These are phyloP conservation scores for Suhomyces coccinellae DNA, from an alignment of 1,139 yeast species.

Conservation along the genomic window DNA sequence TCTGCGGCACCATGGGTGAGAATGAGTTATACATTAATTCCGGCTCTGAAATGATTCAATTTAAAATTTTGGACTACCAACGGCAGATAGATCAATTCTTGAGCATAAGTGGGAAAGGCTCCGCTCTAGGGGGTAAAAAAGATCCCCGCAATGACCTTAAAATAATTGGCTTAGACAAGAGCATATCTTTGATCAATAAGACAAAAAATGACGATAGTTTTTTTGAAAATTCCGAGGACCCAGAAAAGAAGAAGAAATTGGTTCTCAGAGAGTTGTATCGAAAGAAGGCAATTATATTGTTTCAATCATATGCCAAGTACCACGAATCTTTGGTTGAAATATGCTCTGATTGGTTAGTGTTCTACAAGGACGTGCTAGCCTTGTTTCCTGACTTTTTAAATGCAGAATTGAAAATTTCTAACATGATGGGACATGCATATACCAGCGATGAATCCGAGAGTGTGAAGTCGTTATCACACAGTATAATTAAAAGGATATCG, in stretches of 20 bases:
- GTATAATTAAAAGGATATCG: slow-evolving; percentile 20
- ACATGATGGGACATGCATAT: slow-evolving; percentile 11
- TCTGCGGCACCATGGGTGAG: slow-evolving; percentile 19
- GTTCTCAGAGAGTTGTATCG: slow-evolving; percentile 35
- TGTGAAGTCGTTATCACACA: slow-evolving; percentile 17
- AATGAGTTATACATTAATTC: slow-evolving; percentile 29
- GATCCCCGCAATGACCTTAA: slow-evolving; percentile 34
- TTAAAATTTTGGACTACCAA: slow-evolving; percentile 33
- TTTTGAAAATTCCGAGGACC: slow-evolving; percentile 21
- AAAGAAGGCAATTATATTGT: slow-evolving; percentile 33
- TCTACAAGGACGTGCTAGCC: slow-evolving; percentile 35
- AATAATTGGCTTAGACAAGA: slow-evolving; percentile 37
- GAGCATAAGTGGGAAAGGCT: slow-evolving; percentile 26
- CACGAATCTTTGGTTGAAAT: slow-evolving; percentile 45
- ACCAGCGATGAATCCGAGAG: slow-evolving; percentile 16
- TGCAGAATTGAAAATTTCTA: slow-evolving; percentile 21
- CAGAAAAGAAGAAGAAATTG: slow-evolving; percentile 32
- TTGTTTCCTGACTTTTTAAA: slow-evolving; percentile 45
- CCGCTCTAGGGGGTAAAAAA: slow-evolving; percentile 19
- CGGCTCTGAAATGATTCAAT: slow-evolving; percentile 31
- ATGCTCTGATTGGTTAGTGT: slow-evolving; percentile 45
- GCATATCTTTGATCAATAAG: slow-evolving; percentile 33
- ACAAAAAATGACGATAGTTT: slow-evolving; percentile 27
- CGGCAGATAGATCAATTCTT: slow-evolving; percentile 45
- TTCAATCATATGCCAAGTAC: slow-evolving; percentile 37